These are phyloP conservation scores for Intubia oerlemansii DNA, from an alignment of 2,329 filamentous ascomycete genomes.

Conservation along the genomic window DNA sequence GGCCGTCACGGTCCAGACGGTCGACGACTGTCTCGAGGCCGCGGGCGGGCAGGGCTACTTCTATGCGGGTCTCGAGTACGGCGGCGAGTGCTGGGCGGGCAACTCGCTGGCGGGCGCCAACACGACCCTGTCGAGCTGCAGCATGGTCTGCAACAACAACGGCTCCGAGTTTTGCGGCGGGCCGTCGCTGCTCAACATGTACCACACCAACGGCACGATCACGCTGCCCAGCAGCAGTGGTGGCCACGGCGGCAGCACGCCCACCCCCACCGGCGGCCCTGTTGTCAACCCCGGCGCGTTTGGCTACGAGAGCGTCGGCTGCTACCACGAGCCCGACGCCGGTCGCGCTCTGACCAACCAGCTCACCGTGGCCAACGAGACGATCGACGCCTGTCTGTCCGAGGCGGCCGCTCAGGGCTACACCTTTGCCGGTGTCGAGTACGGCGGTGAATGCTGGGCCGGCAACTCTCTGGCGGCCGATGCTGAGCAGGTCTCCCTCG, in stretches of 20 bases:
- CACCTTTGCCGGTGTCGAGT: slow-evolving; percentile 14
- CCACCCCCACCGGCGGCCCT: slow-evolving; percentile 6
- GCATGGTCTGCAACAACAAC: slow-evolving; percentile 10
- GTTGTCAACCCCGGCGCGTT: slow-evolving; percentile 14
- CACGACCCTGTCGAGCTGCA: slow-evolving; percentile 10
- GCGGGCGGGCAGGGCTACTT: slow-evolving; percentile 7
- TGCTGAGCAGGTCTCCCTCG: slow-evolving; percentile 4
- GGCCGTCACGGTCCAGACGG: slow-evolving; percentile 8
- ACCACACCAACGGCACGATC: slow-evolving; percentile 6
- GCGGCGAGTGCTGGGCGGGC: slow-evolving; percentile 9
- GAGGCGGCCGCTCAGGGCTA: slow-evolving; percentile 7
- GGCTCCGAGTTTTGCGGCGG: slow-evolving; percentile 9
- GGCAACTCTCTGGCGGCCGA: slow-evolving; percentile 2
- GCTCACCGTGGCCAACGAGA: slow-evolving; percentile 6
- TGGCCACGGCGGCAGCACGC: background rate
- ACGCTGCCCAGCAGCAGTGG: background rate
- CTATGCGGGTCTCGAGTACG: slow-evolving; percentile 15
- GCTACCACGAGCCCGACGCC: slow-evolving; percentile 12
- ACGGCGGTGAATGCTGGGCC: slow-evolving; percentile 10
- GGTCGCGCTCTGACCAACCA: slow-evolving; percentile 7
- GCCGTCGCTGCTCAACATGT: slow-evolving; percentile 7
- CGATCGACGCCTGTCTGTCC: slow-evolving; percentile 10
- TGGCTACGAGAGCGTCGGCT: slow-evolving; percentile 14
- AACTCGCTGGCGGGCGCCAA: slow-evolving; percentile 4
- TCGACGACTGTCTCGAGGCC: slow-evolving; percentile 9